Conservation (phyloP, 306 rosid species). For the Casuarina equisetifolia region DNA sequence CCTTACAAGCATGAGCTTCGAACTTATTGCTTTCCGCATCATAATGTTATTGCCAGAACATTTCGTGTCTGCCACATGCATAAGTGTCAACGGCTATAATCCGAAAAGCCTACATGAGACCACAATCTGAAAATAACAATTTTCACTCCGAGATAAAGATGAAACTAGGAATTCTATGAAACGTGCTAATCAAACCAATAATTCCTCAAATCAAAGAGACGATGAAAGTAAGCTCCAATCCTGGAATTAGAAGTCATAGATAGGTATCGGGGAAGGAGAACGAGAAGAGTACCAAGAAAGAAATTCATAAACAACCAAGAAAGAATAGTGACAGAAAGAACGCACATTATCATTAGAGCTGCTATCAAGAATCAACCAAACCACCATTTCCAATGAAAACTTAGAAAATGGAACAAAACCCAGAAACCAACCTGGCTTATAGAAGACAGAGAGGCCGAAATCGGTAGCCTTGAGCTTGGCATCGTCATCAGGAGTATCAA, state of each 20-base stretch:
- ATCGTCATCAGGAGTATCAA: constrained; percentile 66
- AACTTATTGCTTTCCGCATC: not conserved
- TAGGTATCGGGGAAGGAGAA: not conserved
- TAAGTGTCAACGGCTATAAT: not conserved
- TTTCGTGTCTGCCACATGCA: not conserved
- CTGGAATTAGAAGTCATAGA: not conserved
- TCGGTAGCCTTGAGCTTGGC: constrained; percentile 82
- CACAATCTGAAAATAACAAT: not conserved
- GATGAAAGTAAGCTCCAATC: not conserved
- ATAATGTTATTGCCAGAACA: not conserved
- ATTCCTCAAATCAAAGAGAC: not conserved
- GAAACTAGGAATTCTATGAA: not conserved
- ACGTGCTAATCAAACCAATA: not conserved
- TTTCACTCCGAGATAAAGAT: not conserved
- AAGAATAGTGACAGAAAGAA: not conserved
- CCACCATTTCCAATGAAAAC: not conserved
- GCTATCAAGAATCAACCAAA: not conserved
- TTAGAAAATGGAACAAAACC: not conserved
- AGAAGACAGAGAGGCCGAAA: constrained; percentile 80
- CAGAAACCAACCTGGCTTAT: constrained; percentile 68
- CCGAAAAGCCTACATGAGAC: not conserved
- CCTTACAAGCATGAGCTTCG: too few species aligned
- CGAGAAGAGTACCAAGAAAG: not conserved
- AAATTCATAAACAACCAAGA: not conserved
- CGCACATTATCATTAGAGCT: not conserved